phyloP scores from a whole-genome alignment of 257 asterid species.

The Eustoma russellianum region DNA sequence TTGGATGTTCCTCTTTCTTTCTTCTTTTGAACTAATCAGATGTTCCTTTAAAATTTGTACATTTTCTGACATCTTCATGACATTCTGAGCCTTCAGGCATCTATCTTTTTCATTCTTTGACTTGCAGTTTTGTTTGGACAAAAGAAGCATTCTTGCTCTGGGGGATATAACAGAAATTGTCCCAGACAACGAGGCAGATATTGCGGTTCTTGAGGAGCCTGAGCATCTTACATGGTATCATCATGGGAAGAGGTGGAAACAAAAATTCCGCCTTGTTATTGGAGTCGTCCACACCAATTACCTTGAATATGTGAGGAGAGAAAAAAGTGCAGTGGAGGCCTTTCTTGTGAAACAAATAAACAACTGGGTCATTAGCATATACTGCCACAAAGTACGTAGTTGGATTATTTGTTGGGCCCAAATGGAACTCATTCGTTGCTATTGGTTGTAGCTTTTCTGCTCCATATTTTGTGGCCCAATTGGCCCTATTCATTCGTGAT shows the following conservation, averaged over 20 bases:
- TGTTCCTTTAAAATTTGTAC: neutral
- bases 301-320: slow-evolving; percentile 85
- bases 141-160: slow-evolving; percentile 88
- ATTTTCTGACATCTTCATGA: slow-evolving; percentile 6
- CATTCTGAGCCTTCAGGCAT: neutral
- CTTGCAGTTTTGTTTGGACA: slow-evolving; percentile 68
- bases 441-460: too few relatives aligned
- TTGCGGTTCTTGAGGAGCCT: slow-evolving; percentile 98
- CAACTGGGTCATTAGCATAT: slow-evolving; percentile 83
- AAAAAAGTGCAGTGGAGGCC: slow-evolving; percentile 75
- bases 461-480: too few relatives aligned
- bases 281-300: slow-evolving; percentile 97
- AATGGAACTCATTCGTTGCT: too few relatives aligned
- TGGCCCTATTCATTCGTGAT: too few relatives aligned
- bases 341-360: slow-evolving; percentile 68
- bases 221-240: slow-evolving; percentile 99
- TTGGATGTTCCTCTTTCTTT: neutral
- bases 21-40: neutral
- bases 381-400: slow-evolving; percentile 76
- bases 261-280: slow-evolving; percentile 66
- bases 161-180: slow-evolving; percentile 88
- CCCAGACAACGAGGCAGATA: slow-evolving; percentile 89
- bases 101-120: neutral
- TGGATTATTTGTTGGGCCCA: neutral
- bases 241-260: slow-evolving; percentile 94